Evolutionary conservation across 208 protist genomes (phyloP).

Genomic region (Crithidia acanthocephali): DNA sequence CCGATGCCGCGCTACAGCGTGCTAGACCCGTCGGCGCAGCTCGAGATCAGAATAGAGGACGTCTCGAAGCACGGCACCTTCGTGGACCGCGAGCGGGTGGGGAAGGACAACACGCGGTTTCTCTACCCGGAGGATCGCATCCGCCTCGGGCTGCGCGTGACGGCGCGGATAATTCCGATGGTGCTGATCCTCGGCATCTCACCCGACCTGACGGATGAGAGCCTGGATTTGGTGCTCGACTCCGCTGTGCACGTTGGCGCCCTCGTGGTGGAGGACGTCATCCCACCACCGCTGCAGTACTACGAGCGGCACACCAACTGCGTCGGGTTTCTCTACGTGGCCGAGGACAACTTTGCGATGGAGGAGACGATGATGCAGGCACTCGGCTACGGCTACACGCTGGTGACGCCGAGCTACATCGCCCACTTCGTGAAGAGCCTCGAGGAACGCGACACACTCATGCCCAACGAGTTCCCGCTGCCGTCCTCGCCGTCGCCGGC

Average conservation of each 20-base stretch:
- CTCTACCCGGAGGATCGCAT: constrained; percentile 68
- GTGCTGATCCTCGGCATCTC: constrained; percentile 54
- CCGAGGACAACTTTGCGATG: constrained; percentile 53
- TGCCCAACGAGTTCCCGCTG: constrained; percentile 47
- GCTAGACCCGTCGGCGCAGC: constrained; percentile 38
- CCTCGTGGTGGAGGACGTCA: constrained; percentile 49
- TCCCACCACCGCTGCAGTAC: constrained; percentile 44
- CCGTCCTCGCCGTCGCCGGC: constrained; percentile 44
- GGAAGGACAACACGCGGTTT: constrained; percentile 52
- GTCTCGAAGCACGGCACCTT: constrained; percentile 80
- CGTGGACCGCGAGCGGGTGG: constrained; percentile 69
- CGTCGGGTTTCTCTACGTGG: constrained; percentile 69
- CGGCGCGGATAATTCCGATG: constrained; percentile 56
- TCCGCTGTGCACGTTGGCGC: constrained; percentile 50
- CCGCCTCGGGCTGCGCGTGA: constrained; percentile 64
- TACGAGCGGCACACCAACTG: constrained; percentile 60
- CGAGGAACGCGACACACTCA: constrained; percentile 32
- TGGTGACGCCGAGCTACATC: constrained; percentile 68
- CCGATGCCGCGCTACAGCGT: constrained; percentile 37
- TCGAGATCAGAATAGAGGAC: constrained; percentile 50
- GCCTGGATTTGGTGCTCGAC: constrained; percentile 38
- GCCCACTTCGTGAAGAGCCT: constrained; percentile 33
- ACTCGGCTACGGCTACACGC: constrained; percentile 65
- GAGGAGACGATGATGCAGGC: constrained; percentile 61
- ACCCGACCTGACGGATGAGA: constrained; percentile 29